These are phyloP conservation scores for Xylariaceae sp. DNA, from an alignment of 2,329 filamentous ascomycete genomes.

Conservation along the genomic window DNA sequence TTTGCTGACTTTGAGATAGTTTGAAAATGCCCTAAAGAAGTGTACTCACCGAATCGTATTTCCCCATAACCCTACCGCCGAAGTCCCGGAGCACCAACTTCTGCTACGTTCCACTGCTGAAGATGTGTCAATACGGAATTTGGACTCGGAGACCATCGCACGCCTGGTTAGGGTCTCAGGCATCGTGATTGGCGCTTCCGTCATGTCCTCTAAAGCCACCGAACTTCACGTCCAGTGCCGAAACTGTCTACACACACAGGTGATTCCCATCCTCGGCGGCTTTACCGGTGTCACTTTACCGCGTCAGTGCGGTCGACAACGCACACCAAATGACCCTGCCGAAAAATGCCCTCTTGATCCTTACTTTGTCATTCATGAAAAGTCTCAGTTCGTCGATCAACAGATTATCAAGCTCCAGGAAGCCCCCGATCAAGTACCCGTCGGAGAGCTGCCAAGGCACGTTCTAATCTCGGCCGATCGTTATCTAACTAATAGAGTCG, in stretches of 20 bases:
- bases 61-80: slow-evolving; percentile 62
- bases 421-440: slow-evolving; percentile 93
- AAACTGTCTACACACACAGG: slow-evolving; percentile 70
- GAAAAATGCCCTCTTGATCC: slow-evolving; percentile 87
- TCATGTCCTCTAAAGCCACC: slow-evolving; percentile 93
- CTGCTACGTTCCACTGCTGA: slow-evolving; percentile 90
- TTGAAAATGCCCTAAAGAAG: slow-evolving; percentile 82
- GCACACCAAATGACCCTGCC: slow-evolving; percentile 60
- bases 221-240: slow-evolving; percentile 82
- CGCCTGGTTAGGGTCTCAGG: slow-evolving; percentile 94
- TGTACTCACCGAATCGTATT: slow-evolving; percentile 94
- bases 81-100: slow-evolving; percentile 86
- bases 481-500: slow-evolving; percentile 91
- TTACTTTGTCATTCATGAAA: slow-evolving; percentile 93
- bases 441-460: slow-evolving; percentile 90
- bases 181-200: slow-evolving; percentile 95
- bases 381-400: slow-evolving; percentile 91
- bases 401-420: slow-evolving; percentile 98
- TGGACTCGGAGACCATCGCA: slow-evolving; percentile 89
- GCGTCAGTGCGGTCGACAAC: slow-evolving; percentile 64
- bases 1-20: slow-evolving; percentile 50
- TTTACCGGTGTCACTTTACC: slow-evolving; percentile 86
- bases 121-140: slow-evolving; percentile 86
- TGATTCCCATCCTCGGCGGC: slow-evolving; percentile 71
- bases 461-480: slow-evolving; percentile 95